Evolutionary conservation across 1,139 yeast genomes (phyloP).

Genomic region (Pneumocystis carinii): DNA sequence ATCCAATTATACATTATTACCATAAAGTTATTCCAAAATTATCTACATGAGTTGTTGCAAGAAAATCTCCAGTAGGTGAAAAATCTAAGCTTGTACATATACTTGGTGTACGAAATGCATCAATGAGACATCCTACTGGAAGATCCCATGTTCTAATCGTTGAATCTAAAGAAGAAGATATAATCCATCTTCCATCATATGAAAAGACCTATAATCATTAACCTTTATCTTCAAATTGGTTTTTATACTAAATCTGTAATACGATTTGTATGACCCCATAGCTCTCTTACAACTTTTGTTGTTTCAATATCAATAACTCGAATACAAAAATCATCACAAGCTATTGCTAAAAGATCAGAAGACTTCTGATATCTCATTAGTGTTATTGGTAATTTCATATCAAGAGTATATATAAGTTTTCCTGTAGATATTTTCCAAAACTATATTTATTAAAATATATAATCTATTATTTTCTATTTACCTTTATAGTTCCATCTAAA

Average conservation of each 20-base stretch:
- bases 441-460: not conserved
- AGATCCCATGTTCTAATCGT: constrained; percentile 95
- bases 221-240: not conserved
- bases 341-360: constrained; percentile 73
- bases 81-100: constrained; percentile 70
- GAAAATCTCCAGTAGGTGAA: constrained; percentile 77
- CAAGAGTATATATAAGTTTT: constrained; percentile 50
- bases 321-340: constrained; percentile 74
- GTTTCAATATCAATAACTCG: constrained; percentile 73
- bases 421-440: constrained; percentile 74
- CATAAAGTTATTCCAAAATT: constrained; percentile 85
- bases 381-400: constrained; percentile 65
- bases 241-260: constrained; percentile 52
- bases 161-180: constrained; percentile 68
- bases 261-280: constrained; percentile 82
- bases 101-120: constrained; percentile 64
- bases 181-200: constrained; percentile 92
- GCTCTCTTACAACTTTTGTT: constrained; percentile 66
- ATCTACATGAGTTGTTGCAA: constrained; percentile 85
- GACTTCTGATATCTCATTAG: constrained; percentile 60
- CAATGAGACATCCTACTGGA: constrained; percentile 94
- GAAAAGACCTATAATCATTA: constrained; percentile 38
- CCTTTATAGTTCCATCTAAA: constrained; percentile 71
- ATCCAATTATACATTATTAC: constrained; percentile 22
- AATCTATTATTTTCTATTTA: not conserved